Evolutionary conservation across 495 filamentous ascomycete species (phyloP).

Genomic region (Cudoniella acicularis): DNA sequence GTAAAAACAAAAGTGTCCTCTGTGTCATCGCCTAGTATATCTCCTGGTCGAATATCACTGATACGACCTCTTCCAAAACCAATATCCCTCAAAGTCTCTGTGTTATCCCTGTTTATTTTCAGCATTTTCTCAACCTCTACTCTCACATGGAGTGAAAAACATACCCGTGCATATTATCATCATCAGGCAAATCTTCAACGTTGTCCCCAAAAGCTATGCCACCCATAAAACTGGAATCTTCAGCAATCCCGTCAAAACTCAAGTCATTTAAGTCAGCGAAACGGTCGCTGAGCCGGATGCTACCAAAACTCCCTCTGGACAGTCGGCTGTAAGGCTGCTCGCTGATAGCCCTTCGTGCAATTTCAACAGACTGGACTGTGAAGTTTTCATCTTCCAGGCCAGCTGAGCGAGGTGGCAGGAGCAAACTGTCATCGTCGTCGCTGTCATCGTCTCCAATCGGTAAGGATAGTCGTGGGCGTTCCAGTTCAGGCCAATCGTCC

Average conservation of each 20-base stretch:
- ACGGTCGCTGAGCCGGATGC: constrained; percentile 59
- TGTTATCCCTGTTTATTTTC: constrained; percentile 15
- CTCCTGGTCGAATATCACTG: constrained; percentile 22
- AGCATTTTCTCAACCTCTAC: background rate
- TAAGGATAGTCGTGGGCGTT: constrained; percentile 64
- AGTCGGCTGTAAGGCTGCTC: constrained; percentile 47
- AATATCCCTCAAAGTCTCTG: constrained; percentile 15
- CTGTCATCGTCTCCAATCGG: constrained; percentile 62
- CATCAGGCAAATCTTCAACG: constrained; percentile 11
- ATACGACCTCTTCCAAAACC: constrained; percentile 11
- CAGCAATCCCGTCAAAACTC: constrained; percentile 36
- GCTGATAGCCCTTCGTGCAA: constrained; percentile 56
- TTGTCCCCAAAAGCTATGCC: constrained; percentile 7
- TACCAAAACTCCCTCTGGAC: constrained; percentile 53
- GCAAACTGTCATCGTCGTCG: constrained; percentile 47
- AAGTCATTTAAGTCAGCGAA: constrained; percentile 51
- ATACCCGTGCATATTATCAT: constrained; percentile 14
- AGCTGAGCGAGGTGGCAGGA: constrained; percentile 59
- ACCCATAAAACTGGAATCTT: constrained; percentile 22
- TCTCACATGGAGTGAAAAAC: background rate
- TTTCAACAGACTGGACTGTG: constrained; percentile 66
- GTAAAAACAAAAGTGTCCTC: constrained; percentile 27
- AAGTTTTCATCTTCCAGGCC: constrained; percentile 66
- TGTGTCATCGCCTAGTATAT: constrained; percentile 23
- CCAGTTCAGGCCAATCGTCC: constrained; percentile 61